Evolutionary conservation across 345 rosid genomes (phyloP).

Genomic region (Anastatica hierochuntica): DNA sequence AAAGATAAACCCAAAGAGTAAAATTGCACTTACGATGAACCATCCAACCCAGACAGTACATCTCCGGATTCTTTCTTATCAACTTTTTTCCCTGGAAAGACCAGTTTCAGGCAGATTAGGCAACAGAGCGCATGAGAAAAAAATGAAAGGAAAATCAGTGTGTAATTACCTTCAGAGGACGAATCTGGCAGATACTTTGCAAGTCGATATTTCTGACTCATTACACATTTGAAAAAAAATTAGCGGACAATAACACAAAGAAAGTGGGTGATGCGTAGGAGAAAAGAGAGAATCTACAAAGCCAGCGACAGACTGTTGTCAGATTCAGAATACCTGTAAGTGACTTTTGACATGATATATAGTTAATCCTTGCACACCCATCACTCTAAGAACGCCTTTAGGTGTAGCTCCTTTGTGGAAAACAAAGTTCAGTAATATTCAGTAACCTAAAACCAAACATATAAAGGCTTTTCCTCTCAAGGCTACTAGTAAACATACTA

Average conservation of each 20-base stretch:
- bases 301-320: not conserved
- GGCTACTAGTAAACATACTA: constrained; percentile 4
- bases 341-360: constrained; percentile 99
- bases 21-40: constrained; percentile 70
- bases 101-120: constrained; percentile 7
- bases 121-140: constrained; percentile 2
- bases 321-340: constrained; percentile 55
- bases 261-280: not conserved
- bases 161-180: constrained; percentile 72
- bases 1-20: constrained; percentile 3
- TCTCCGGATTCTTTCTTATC: constrained; percentile 93
- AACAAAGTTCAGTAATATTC: not conserved
- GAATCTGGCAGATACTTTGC: constrained; percentile 94
- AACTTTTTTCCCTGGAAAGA: constrained; percentile 54
- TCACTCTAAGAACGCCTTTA: constrained; percentile 95
- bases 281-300: not conserved
- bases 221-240: constrained; percentile 5
- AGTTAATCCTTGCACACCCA: constrained; percentile 96
- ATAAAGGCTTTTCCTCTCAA: not conserved
- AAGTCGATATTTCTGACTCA: constrained; percentile 83
- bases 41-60: constrained; percentile 70
- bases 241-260: not conserved
- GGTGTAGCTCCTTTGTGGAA: constrained; percentile 87
- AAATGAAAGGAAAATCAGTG: constrained; percentile 2
- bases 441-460: not conserved